These are phyloP conservation scores for Rhodotorula babjevae DNA, from an alignment of 768 basidiomycete genomes.

Conservation along the genomic window DNA sequence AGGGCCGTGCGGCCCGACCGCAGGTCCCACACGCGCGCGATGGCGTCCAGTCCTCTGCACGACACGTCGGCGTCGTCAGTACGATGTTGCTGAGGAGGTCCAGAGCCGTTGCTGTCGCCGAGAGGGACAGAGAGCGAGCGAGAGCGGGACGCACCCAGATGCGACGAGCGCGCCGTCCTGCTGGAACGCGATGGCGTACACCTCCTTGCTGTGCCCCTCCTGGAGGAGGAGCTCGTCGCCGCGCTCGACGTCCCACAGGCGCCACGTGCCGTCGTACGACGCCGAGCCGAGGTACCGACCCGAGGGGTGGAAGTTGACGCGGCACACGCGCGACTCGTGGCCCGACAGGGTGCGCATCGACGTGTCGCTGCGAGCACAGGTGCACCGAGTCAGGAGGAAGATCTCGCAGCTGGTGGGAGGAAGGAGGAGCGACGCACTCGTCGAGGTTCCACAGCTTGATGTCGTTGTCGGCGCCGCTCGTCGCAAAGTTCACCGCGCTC, in stretches of 20 bases:
- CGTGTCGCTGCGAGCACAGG: slow-evolving; percentile 55
- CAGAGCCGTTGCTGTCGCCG: background rate
- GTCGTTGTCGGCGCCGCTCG: slow-evolving; percentile 79
- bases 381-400: background rate
- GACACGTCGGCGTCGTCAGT: slow-evolving; percentile 6
- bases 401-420: background rate
- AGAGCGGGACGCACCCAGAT: slow-evolving; percentile 64
- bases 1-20: slow-evolving; percentile 92
- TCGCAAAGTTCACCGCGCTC: slow-evolving; percentile 74
- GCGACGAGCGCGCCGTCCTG: slow-evolving; percentile 87
- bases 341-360: slow-evolving; percentile 78
- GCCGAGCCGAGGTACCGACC: slow-evolving; percentile 90
- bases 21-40: slow-evolving; percentile 95
- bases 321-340: slow-evolving; percentile 82
- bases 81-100: background rate
- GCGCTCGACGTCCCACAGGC: slow-evolving; percentile 86
- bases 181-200: slow-evolving; percentile 93
- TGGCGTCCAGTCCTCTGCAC: slow-evolving; percentile 83
- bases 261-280: slow-evolving; percentile 95
- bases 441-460: slow-evolving; percentile 85
- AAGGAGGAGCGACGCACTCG: slow-evolving; percentile 54
- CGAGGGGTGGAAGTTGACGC: slow-evolving; percentile 93
- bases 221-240: slow-evolving; percentile 73
- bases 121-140: background rate
- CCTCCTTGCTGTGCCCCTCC: slow-evolving; percentile 95